Evolutionary conservation across 805 yeast species (phyloP), one percentile per base, ranked within the genome.

Genomic region (Zygoascus ofunaensis): DNA sequence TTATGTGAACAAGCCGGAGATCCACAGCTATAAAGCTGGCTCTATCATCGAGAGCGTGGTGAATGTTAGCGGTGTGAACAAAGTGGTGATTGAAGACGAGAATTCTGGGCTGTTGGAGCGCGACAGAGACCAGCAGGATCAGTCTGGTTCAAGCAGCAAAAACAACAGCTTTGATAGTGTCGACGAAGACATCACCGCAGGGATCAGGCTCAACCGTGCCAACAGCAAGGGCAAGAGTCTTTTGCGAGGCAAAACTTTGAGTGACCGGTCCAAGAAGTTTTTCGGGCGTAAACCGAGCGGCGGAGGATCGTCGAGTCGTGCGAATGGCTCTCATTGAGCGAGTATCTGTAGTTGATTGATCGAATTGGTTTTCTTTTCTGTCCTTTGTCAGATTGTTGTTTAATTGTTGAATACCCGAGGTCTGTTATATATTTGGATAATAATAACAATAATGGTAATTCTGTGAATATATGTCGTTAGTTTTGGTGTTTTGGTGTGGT

Each of bases 21-120:
- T 54, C 39, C 65, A 57, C 50, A 55, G 55, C 28, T 52, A 45
- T 36, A 50, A 59, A 19, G 54, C 80, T 8, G 79, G 79, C 15
- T 81, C 90, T 5, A 79, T 87, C 43, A 74, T 84, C 44, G 96
- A 87, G 63, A 78, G 84, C 34, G 80, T 87, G 15, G 78, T 87
- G n/a, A 82, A 80, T 41, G 82, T 82, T 22, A 79, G 81, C 57
- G 96, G 95, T 43, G 83, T 84, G 18, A 79, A 78, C 55, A 87
- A 87, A 68, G 86, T 94, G 3, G 83, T 87, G 49, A 86, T 87
- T 55, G 90, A 82, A 54, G 80, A 77, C 43, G 52, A 37, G n/a
- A 37, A 21, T 18, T 26, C 30, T 12, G 30, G 30, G 10, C 12
- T 26, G 30, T 26, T 26, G 12, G 30, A 26, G 12, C 30, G 30